These are phyloP conservation scores for Mycena belliarum DNA, from an alignment of 768 basidiomycete species.

Conservation along the genomic window DNA sequence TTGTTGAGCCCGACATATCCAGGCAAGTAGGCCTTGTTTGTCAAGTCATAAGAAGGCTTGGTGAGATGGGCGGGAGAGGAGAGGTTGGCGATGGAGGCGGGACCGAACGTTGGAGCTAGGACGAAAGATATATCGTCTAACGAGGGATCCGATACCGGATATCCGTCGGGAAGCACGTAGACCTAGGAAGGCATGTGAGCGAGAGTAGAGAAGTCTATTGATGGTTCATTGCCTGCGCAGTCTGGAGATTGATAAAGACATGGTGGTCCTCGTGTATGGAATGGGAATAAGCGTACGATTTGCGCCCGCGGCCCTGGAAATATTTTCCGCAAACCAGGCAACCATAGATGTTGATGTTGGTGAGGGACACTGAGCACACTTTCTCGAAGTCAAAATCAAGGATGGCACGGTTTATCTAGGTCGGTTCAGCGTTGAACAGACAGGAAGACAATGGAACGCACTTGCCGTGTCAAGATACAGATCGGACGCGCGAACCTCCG, in stretches of 20 bases:
- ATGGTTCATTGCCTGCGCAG: conserved; percentile 72
- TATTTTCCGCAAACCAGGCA: conserved; percentile 99
- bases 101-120: conserved; percentile 85
- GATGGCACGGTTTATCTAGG: conserved; percentile 82
- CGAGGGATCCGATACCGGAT: conserved; percentile 94
- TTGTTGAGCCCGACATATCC: conserved; percentile 98
- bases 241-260: conserved; percentile 95
- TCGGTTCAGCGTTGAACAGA: conserved; percentile 12
- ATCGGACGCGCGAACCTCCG: conserved; percentile 64
- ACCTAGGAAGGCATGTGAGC: conserved; percentile 55
- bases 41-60: conserved; percentile 84
- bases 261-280: conserved; percentile 98
- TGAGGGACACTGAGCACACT: conserved; percentile 93
- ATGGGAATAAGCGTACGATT: conserved; percentile 94
- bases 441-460: conserved; percentile 20
- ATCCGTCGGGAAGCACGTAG: conserved; percentile 96
- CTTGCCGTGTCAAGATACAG: conserved; percentile 93
- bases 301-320: conserved; percentile 94
- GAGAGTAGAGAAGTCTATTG: conserved; percentile 13
- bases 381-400: conserved; percentile 99
- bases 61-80: conserved; percentile 59
- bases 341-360: conserved; percentile 96
- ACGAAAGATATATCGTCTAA: conserved; percentile 93
- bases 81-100: conserved; percentile 50
- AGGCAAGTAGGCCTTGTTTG: conserved; percentile 79